Evolutionary conservation across 2,329 filamentous ascomycete species (phyloP).

Genomic region (Cylindrodendrum hubeiense): DNA sequence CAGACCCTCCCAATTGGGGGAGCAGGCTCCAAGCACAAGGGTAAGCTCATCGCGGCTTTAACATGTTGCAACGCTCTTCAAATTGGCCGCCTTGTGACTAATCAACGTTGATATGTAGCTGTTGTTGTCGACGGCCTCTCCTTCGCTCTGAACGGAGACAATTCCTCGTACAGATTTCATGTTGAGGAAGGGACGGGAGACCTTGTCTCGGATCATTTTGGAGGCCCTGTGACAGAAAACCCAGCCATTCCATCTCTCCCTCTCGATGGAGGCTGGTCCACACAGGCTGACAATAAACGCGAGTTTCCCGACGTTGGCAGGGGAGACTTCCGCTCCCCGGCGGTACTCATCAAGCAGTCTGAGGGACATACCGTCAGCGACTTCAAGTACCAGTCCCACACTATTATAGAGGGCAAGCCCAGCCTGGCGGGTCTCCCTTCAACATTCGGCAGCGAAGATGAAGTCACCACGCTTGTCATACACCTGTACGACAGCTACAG

Average conservation of each 20-base stretch:
- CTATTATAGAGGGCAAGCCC: constrained; percentile 69
- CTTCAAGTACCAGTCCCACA: constrained; percentile 69
- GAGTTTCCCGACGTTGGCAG: constrained; percentile 75
- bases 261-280: constrained; percentile 64
- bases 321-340: constrained; percentile 72
- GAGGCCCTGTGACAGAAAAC: constrained; percentile 66
- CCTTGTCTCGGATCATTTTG: constrained; percentile 72
- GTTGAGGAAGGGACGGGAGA: constrained; percentile 68
- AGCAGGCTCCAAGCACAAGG: background rate
- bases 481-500: constrained; percentile 70
- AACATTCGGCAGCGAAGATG: constrained; percentile 66
- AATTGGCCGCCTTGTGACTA: background rate
- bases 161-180: constrained; percentile 73
- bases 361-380: constrained; percentile 70
- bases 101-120: constrained; percentile 48
- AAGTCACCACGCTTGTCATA: constrained; percentile 71
- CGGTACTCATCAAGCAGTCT: constrained; percentile 70
- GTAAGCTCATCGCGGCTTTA: background rate
- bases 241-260: constrained; percentile 53
- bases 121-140: constrained; percentile 66
- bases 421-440: constrained; percentile 67
- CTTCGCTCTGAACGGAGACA: constrained; percentile 68
- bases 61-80: background rate
- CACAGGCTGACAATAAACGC: constrained; percentile 63
- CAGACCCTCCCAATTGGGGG: background rate